A percentile compares a stretch with the other conserved stretches of the same genome.
Conservation (phyloP, 2,329 filamentous ascomycete genomes). For the Calonectria henricotiae region DNA sequence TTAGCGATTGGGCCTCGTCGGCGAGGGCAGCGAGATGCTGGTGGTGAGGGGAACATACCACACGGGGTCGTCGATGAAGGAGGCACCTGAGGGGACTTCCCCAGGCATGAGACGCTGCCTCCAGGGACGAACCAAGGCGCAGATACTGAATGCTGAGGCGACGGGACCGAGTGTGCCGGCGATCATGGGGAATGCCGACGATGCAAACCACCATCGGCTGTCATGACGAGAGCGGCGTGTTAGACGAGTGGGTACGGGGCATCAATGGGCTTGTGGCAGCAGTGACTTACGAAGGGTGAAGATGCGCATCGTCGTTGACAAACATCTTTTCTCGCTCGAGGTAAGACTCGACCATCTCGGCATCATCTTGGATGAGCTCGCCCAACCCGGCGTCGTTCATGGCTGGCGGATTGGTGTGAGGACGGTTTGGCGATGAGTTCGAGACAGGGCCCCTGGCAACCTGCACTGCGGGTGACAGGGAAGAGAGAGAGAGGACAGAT, state of each 20-base stretch:
- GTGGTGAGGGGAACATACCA: slow-evolving; percentile 68
- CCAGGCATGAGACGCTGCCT: slow-evolving; percentile 71
- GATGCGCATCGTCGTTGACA: slow-evolving; percentile 61
- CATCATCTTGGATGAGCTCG: slow-evolving; percentile 53
- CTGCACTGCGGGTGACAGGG: neutral
- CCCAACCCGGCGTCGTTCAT: slow-evolving; percentile 64
- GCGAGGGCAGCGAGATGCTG: neutral
- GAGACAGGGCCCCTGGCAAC: slow-evolving; percentile 6
- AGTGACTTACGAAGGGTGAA: slow-evolving; percentile 62
- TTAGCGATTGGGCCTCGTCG: slow-evolving; percentile 15
- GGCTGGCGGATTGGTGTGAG: slow-evolving; percentile 23
- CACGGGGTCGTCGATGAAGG: slow-evolving; percentile 75
- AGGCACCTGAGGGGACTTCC: slow-evolving; percentile 65
- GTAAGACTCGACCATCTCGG: slow-evolving; percentile 29
- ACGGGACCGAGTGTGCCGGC: slow-evolving; percentile 89
- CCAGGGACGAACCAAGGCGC: slow-evolving; percentile 88
- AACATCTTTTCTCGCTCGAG: slow-evolving; percentile 52
- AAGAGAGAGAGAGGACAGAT: slow-evolving; percentile 1
- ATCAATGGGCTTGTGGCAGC: neutral
- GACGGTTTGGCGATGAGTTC: neutral
- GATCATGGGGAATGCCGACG: slow-evolving; percentile 81
- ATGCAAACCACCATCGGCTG: slow-evolving; percentile 77
- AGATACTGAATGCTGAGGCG: slow-evolving; percentile 90
- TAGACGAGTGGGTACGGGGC: neutral
- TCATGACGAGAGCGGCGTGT: neutral